Percentiles rank a stretch among this genome's conserved stretches.
These are phyloP conservation scores for Agaricus blazei DNA, from an alignment of 768 basidiomycete genomes.

Conservation along the genomic window DNA sequence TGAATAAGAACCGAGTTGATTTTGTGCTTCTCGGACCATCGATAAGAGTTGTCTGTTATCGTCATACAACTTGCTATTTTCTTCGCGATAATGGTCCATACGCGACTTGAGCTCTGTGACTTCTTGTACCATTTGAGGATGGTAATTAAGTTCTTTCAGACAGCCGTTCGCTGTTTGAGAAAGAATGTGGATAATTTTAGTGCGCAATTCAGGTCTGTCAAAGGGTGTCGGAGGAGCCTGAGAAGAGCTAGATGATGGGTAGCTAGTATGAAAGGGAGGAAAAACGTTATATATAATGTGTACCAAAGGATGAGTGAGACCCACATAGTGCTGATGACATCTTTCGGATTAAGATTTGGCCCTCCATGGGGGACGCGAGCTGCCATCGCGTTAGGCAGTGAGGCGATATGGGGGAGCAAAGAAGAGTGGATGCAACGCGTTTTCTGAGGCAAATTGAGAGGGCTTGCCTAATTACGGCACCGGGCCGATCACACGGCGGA, in stretches of 20 bases:
- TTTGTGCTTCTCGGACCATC: constrained; percentile 17
- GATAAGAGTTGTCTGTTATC: constrained; percentile 31
- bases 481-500: too few relatives aligned
- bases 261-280: too few relatives aligned
- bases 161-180: constrained; percentile 40
- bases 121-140: constrained; percentile 33
- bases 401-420: too few relatives aligned
- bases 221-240: background rate
- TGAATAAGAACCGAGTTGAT: constrained; percentile 15
- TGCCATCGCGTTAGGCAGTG: too few relatives aligned
- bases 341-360: too few relatives aligned
- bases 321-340: background rate
- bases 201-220: constrained; percentile 16
- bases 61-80: constrained; percentile 34
- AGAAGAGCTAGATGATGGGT: background rate
- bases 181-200: constrained; percentile 38
- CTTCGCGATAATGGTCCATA: constrained; percentile 25
- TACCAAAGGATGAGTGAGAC: background rate
- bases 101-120: constrained; percentile 29
- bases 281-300: background rate
- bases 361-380: too few relatives aligned
- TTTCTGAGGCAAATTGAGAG: too few relatives aligned
- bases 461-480: too few relatives aligned
- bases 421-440: too few relatives aligned
- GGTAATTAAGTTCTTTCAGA: constrained; percentile 42